phyloP scores from a whole-genome alignment of 1,139 yeast genomes.

The Candida sp. region DNA sequence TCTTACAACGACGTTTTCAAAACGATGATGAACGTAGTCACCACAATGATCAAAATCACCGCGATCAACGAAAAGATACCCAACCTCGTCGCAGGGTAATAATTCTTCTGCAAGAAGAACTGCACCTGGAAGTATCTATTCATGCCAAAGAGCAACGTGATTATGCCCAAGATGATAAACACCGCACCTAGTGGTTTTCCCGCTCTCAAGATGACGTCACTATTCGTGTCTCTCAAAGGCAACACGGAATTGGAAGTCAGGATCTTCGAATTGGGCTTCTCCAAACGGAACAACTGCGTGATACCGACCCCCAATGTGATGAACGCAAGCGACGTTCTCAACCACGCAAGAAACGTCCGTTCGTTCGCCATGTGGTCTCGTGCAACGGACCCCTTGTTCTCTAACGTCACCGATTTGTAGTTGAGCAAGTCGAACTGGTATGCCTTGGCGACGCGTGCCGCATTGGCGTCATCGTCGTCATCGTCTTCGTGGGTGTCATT shows the following conservation, averaged over 20 bases:
- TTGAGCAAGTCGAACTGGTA: slow-evolving; percentile 9
- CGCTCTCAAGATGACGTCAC: slow-evolving; percentile 19
- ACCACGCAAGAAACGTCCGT: slow-evolving; percentile 78
- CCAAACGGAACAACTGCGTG: slow-evolving; percentile 44
- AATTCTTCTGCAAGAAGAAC: slow-evolving; percentile 24
- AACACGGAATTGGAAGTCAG: slow-evolving; percentile 15
- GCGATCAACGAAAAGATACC: slow-evolving; percentile 24
- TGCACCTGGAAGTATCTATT: slow-evolving; percentile 41
- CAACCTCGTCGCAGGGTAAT: slow-evolving; percentile 35
- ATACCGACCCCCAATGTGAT: slow-evolving; percentile 47
- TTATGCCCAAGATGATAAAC: slow-evolving; percentile 39
- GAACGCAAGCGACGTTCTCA: slow-evolving; percentile 58
- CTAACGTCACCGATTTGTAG: slow-evolving; percentile 35
- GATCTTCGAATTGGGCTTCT: slow-evolving; percentile 24
- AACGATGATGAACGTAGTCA: slow-evolving; percentile 27
- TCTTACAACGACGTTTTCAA: slow-evolving; percentile 14
- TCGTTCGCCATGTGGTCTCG: slow-evolving; percentile 73
- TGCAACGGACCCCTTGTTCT: slow-evolving; percentile 53
- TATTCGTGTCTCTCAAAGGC: slow-evolving; percentile 10
- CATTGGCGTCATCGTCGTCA: slow-evolving; percentile 5
- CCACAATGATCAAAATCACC: slow-evolving; percentile 23
- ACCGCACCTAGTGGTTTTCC: slow-evolving; percentile 43
- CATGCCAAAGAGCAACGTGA: slow-evolving; percentile 36
- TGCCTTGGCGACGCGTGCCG: background rate
- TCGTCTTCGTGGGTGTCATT: slow-evolving; percentile 7